Evolutionary conservation across 208 protist genomes (phyloP), one percentile per base, ranked within the genome.

Genomic region (Crithidia expoeki): DNA sequence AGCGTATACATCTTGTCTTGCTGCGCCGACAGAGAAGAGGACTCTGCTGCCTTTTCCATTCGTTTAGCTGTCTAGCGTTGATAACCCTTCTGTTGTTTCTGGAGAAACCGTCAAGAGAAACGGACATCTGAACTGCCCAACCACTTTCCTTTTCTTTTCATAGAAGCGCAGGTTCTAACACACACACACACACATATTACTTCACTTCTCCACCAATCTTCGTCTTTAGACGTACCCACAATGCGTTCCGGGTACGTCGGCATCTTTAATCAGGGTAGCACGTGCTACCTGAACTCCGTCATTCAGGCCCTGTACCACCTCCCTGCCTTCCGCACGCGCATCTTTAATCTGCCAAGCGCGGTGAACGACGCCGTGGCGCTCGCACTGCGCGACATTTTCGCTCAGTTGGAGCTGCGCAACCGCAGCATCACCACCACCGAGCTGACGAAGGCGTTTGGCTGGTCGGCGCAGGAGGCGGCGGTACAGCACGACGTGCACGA

Each of bases 401-500:
- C 81, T 14, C 76, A 84, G 58, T 68, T 97, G 34, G 74, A 95
- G 70, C 67, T 71, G n/a, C 59, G 65, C 44, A 68, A 46, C 23
- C 55, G 74, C 47, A 68, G 65, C 68, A 86, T 94, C 12, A 83
- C 77, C 0, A 97, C 95, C 11, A 86, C 72, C 14, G 82, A 95
- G 27, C 77, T 97, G 5, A 98, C 93, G 2, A 78, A 74, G 9
- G 92, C 92, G 1, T 98, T 98, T 81, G 93, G 93, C 11, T 98
- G 94, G 93, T 67, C 63, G 11, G 70, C 57, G 21, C 53, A 80
- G 32, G 87, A 93, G 21, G 79, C 78, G 30, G 76, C 80, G 32
- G 67, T 88, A 32, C 95, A 97, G 80, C 95, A 98, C 70, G 94
- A 97, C 58, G 90, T 93, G 49, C 92, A 96, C 61, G 92, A 97